Evolutionary conservation across 768 basidiomycete genomes (phyloP).

Genomic region (Tricholoma bakamatsutake): DNA sequence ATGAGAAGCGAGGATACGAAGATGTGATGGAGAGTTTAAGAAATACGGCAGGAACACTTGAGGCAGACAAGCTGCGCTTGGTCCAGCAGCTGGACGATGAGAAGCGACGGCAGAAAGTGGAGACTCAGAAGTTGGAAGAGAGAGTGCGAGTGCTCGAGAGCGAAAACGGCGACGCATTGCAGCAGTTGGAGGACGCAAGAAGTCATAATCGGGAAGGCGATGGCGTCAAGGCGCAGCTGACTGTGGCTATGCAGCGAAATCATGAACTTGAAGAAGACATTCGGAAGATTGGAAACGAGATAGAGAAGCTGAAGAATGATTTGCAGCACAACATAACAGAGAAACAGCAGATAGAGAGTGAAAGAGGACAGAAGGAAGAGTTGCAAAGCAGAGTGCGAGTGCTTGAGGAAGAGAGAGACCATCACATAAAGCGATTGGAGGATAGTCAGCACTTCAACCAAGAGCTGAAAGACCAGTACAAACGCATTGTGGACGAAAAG

Average conservation of each 20-base stretch:
- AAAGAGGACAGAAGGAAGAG: conserved; percentile 2
- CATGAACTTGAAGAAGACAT: background rate
- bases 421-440: background rate
- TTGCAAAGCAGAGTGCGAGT: background rate
- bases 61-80: background rate
- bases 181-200: background rate
- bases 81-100: conserved; percentile 3
- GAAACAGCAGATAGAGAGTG: background rate
- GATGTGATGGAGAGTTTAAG: background rate
- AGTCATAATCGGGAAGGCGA: background rate
- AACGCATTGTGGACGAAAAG: background rate
- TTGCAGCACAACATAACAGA: background rate
- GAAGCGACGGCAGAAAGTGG: background rate
- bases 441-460: background rate
- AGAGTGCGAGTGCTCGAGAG: background rate
- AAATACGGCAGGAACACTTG: background rate
- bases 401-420: background rate
- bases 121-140: background rate
- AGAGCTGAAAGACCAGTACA: background rate
- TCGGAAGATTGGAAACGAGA: background rate
- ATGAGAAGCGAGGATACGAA: conserved; percentile 1
- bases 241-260: background rate
- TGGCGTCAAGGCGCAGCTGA: background rate
- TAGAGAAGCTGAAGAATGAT: background rate
- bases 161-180: background rate